phyloP scores from a whole-genome alignment of 805 yeast genomes.

The Spathaspora passalidarum region DNA sequence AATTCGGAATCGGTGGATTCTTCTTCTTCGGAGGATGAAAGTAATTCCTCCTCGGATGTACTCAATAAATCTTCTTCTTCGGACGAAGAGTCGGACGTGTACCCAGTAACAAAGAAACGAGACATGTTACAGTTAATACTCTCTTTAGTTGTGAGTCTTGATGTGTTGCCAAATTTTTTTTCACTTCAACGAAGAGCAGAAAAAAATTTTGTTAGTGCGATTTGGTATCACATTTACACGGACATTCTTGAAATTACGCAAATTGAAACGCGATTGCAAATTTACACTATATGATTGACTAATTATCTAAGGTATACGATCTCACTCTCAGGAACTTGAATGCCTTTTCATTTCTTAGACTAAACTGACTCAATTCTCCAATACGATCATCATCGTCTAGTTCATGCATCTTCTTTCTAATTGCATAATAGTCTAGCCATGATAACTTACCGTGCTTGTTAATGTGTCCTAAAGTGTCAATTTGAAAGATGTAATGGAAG shows the following conservation, averaged over 20 bases:
- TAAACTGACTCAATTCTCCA: conserved; percentile 46
- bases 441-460: conserved; percentile 65
- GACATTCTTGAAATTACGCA: not conserved
- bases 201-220: conserved; percentile 1
- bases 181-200: not conserved
- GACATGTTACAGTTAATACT: conserved; percentile 52
- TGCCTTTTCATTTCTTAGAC: conserved; percentile 69
- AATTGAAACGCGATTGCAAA: not conserved
- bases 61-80: conserved; percentile 49
- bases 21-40: conserved; percentile 42
- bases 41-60: conserved; percentile 60
- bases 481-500: conserved; percentile 61
- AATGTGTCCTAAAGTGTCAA: conserved; percentile 55
- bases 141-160: not conserved
- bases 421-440: conserved; percentile 66
- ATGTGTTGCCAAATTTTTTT: not conserved
- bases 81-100: conserved; percentile 54
- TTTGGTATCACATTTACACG: not conserved
- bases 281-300: no score
- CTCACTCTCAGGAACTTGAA: conserved; percentile 72
- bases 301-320: conserved; percentile 22
- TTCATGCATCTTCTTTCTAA: conserved; percentile 35
- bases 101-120: conserved; percentile 77
- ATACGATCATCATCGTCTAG: conserved; percentile 45
- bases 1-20: conserved; percentile 47